These are phyloP conservation scores for Yarrowia yakushimensis DNA, from an alignment of 805 yeast species.

Conservation along the genomic window DNA sequence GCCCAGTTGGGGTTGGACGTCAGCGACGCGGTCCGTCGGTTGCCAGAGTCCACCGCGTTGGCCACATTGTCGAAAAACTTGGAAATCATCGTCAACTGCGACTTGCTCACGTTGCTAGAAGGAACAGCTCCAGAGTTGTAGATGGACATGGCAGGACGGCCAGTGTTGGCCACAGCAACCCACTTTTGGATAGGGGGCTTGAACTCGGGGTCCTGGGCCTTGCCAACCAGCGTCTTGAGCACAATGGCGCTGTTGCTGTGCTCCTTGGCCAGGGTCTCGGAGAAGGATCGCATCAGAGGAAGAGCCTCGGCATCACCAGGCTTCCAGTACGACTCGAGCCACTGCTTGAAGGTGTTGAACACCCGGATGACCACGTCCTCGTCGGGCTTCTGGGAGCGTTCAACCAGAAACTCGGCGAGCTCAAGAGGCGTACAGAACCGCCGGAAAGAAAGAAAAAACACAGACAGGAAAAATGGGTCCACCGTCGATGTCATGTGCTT, in stretches of 20 bases:
- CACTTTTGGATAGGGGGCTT: constrained; percentile 16
- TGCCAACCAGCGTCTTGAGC: background rate
- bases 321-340: constrained; percentile 93
- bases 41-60: background rate
- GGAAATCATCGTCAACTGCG: constrained; percentile 31
- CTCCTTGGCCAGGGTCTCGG: constrained; percentile 14
- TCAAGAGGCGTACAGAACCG: constrained; percentile 65
- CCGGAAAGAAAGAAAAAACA: constrained; percentile 74
- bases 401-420: constrained; percentile 62
- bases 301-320: constrained; percentile 15
- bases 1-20: constrained; percentile 23
- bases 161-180: constrained; percentile 22
- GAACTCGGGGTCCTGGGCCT: constrained; percentile 16
- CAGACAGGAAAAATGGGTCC: constrained; percentile 62
- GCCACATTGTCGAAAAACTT: constrained; percentile 9
- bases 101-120: constrained; percentile 30
- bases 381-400: constrained; percentile 39
- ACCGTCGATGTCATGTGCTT: constrained; percentile 38
- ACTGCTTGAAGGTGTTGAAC: constrained; percentile 64
- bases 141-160: constrained; percentile 19
- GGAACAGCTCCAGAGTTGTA: constrained; percentile 27
- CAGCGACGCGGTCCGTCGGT: constrained; percentile 18
- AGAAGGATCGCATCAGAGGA: constrained; percentile 26
- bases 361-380: constrained; percentile 49
- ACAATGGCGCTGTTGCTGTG: constrained; percentile 14